Percentiles rank a stretch among this genome's conserved stretches.
Conservation (phyloP, 2,329 filamentous ascomycete genomes). For the Rhinocladiella mackenziei region DNA sequence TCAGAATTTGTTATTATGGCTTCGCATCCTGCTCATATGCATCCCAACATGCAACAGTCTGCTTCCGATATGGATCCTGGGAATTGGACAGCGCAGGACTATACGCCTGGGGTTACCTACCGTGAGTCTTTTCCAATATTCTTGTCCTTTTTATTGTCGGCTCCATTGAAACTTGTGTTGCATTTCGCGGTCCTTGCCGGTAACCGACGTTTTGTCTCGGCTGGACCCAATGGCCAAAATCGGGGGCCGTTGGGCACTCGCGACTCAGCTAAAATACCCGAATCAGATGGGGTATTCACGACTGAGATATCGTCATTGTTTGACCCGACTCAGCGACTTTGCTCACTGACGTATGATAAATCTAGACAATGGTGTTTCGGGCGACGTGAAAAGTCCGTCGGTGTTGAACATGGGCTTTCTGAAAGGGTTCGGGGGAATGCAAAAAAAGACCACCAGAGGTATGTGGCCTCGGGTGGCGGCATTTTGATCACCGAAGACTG, state of each 20-base stretch:
- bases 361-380: slow-evolving; percentile 19
- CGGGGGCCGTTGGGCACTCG: too few species aligned
- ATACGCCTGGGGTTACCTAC: slow-evolving; percentile 12
- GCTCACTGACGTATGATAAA: slow-evolving; percentile 1
- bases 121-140: slow-evolving; percentile 9
- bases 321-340: too few species aligned
- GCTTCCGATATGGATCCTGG: slow-evolving; percentile 16
- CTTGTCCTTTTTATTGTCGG: background rate
- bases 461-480: slow-evolving; percentile 23
- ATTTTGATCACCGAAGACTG: slow-evolving; percentile 4
- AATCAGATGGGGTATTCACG: too few species aligned
- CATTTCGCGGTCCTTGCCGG: too few species aligned
- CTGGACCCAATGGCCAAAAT: too few species aligned
- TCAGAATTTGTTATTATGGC: slow-evolving; percentile 16
- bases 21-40: slow-evolving; percentile 13
- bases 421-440: slow-evolving; percentile 58
- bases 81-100: slow-evolving; percentile 21
- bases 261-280: too few species aligned
- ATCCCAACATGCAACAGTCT: slow-evolving; percentile 19
- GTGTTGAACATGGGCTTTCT: slow-evolving; percentile 55
- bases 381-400: slow-evolving; percentile 16
- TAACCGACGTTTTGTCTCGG: too few species aligned
- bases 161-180: background rate
- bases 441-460: slow-evolving; percentile 78
- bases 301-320: too few species aligned